Percentiles rank a stretch among this genome's conserved stretches.
These are phyloP conservation scores for Pleurotus tuber-regium DNA, from an alignment of 768 basidiomycete genomes.

Conservation along the genomic window DNA sequence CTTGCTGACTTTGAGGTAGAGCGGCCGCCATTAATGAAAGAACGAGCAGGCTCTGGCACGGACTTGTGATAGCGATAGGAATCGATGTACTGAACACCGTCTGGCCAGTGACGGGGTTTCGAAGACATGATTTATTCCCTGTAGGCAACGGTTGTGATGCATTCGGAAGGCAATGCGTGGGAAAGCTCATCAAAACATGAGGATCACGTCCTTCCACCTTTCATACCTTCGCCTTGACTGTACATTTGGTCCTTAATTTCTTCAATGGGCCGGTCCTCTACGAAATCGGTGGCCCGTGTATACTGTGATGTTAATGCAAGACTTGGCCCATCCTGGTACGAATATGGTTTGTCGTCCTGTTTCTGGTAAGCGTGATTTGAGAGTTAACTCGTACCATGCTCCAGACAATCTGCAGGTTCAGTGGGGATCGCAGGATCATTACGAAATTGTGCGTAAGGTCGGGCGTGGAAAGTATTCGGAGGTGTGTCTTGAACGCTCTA, in stretches of 20 bases:
- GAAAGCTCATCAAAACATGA: slow-evolving; percentile 2
- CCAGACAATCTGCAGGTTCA: slow-evolving; percentile 95
- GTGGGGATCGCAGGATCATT: slow-evolving; percentile 97
- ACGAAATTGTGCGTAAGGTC: slow-evolving; percentile 96
- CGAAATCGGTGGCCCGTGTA: slow-evolving; percentile 81
- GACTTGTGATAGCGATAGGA: slow-evolving; percentile 55
- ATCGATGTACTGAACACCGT: slow-evolving; percentile 51
- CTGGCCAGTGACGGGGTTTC: slow-evolving; percentile 35
- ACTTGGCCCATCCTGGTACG: slow-evolving; percentile 89
- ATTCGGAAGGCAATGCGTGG: slow-evolving; percentile 6
- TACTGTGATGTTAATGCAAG: slow-evolving; percentile 88
- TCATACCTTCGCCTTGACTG: slow-evolving; percentile 12
- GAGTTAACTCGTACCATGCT: slow-evolving; percentile 14
- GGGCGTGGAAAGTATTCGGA: slow-evolving; percentile 95
- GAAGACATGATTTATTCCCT: not conserved
- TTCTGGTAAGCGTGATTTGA: slow-evolving; percentile 19
- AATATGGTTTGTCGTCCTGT: slow-evolving; percentile 70
- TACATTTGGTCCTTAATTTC: slow-evolving; percentile 15
- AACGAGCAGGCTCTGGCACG: slow-evolving; percentile 41
- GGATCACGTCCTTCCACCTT: slow-evolving; percentile 10
- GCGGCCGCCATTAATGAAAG: slow-evolving; percentile 32
- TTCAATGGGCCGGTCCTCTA: slow-evolving; percentile 67
- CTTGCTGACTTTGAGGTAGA: slow-evolving; percentile 10
- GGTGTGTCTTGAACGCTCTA: slow-evolving; percentile 39
- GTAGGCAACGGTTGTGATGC: slow-evolving; percentile 4